phyloP scores from a whole-genome alignment of 371 early-diverging fungal species.

The Paraphysoderma sedebokerense region DNA sequence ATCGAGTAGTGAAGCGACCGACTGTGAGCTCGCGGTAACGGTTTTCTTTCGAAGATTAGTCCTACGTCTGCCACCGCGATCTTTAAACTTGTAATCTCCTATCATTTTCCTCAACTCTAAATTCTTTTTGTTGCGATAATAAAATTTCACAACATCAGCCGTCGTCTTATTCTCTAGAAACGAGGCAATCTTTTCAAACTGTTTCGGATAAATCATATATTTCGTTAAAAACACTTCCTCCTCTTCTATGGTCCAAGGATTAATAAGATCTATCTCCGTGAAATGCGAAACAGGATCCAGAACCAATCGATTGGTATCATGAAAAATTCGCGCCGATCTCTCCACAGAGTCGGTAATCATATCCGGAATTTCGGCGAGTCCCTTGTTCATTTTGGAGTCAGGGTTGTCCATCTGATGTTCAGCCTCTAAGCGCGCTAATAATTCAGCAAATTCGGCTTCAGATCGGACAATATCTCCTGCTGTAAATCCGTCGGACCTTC shows the following conservation, averaged over 20 bases:
- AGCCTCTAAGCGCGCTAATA: too few species aligned
- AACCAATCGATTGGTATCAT: constrained; percentile 13
- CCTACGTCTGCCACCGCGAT: too few species aligned
- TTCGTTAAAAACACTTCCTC: constrained; percentile 53
- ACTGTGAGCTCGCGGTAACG: too few species aligned
- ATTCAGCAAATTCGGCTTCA: too few species aligned
- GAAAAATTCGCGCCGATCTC: constrained; percentile 2
- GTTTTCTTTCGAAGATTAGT: too few species aligned
- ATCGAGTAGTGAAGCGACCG: too few species aligned
- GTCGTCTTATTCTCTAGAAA: constrained; percentile 59
- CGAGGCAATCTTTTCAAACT: constrained; percentile 70
- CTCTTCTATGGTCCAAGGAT: constrained; percentile 62
- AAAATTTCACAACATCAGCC: constrained; percentile 71
- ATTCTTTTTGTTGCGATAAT: constrained; percentile 74
- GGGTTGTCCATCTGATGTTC: too few species aligned
- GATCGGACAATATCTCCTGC: too few species aligned
- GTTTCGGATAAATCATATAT: constrained; percentile 69
- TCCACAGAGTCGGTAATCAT: constrained; percentile 18
- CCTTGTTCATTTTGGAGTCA: too few species aligned
- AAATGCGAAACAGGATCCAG: constrained; percentile 18
- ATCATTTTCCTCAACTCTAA: constrained; percentile 63
- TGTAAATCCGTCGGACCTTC: too few species aligned
- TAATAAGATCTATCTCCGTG: constrained; percentile 7
- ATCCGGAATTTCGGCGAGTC: constrained; percentile 4
- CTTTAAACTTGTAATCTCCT: too few species aligned